These are phyloP conservation scores for Hypholoma sublateritium DNA, from an alignment of 768 basidiomycete species.

Conservation along the genomic window DNA sequence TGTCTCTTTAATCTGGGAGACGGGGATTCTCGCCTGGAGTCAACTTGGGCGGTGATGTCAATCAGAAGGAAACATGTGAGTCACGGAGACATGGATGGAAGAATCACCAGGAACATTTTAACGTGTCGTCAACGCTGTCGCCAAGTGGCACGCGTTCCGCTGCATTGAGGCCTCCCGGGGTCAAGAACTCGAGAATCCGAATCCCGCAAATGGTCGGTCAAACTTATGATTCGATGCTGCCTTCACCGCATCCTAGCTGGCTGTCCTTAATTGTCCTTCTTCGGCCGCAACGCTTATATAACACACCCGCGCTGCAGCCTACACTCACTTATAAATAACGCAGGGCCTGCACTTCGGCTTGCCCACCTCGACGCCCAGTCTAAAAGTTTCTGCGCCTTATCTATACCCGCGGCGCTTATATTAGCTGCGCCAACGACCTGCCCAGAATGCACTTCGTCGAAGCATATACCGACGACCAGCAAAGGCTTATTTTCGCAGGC, in stretches of 20 bases:
- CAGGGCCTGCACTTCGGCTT: not conserved
- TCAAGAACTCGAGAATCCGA: constrained; percentile 8
- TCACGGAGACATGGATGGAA: not conserved
- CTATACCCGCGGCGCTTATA: not conserved
- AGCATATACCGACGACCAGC: not conserved
- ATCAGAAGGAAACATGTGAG: not conserved
- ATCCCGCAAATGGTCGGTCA: constrained; percentile 2
- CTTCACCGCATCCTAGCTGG: not conserved
- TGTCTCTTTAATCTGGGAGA: too few relatives aligned
- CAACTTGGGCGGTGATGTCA: too few relatives aligned
- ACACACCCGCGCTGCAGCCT: not conserved
- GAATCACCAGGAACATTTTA: not conserved
- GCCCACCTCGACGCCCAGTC: not conserved
- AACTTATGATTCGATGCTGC: not conserved
- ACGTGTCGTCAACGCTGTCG: not conserved
- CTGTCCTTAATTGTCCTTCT: not conserved
- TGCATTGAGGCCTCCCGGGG: not conserved
- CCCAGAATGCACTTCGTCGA: not conserved
- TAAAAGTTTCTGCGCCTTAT: not conserved
- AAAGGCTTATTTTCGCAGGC: constrained; percentile 10
- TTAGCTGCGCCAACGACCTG: too few relatives aligned
- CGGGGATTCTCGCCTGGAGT: too few relatives aligned
- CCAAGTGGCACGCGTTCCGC: not conserved
- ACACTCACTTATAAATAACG: not conserved
- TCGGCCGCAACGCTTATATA: constrained; percentile 5